Evolutionary conservation across 192 early-diverging fungal species (phyloP).

Genomic region (Linnemannia schmuckeri): DNA sequence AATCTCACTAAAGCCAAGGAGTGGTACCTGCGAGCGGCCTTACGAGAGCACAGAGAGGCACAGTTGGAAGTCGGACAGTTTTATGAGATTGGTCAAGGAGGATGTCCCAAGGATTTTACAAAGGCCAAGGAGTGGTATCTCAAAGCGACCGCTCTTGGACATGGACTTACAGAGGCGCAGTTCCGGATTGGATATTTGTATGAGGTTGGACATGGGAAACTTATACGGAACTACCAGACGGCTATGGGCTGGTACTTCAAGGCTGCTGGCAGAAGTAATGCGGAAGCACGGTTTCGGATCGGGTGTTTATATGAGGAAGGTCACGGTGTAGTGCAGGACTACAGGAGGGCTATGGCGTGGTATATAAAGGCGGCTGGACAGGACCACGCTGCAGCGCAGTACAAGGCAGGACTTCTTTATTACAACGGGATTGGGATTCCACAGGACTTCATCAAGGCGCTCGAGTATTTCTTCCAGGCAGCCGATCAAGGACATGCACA

Average conservation of each 20-base stretch:
- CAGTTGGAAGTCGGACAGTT: background rate
- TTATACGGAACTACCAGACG: background rate
- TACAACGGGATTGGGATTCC: background rate
- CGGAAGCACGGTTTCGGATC: background rate
- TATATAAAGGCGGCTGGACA: background rate
- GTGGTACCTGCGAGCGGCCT: background rate
- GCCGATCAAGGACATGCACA: background rate
- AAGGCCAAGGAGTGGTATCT: background rate
- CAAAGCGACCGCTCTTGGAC: background rate
- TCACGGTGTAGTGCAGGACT: background rate
- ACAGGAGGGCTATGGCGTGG: background rate
- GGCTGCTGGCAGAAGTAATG: background rate
- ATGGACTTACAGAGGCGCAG: background rate
- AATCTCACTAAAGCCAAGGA: background rate
- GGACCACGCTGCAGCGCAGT: background rate
- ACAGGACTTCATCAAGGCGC: background rate
- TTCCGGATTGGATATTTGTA: background rate
- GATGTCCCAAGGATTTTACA: background rate
- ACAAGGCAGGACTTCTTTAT: background rate
- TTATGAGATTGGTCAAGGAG: background rate
- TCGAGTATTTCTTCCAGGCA: conserved; percentile 2
- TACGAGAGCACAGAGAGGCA: background rate
- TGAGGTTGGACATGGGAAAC: background rate
- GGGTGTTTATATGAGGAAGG: background rate
- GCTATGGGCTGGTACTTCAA: background rate